Evolutionary conservation across 345 rosid species (phyloP).

Genomic region (Eucalyptus leucophloia): DNA sequence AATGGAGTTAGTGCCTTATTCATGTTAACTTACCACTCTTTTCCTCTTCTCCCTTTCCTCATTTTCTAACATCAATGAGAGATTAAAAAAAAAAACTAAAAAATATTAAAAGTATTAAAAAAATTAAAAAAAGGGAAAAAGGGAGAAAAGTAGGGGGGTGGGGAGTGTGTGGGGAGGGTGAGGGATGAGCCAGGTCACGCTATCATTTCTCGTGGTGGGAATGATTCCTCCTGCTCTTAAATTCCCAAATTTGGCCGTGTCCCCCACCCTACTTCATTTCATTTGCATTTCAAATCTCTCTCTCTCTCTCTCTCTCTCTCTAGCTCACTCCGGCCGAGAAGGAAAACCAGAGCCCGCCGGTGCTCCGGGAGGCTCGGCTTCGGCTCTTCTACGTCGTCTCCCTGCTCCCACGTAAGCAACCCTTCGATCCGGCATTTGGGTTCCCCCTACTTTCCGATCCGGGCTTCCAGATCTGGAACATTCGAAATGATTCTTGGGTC

Average conservation of each 20-base stretch:
- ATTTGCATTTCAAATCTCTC: background rate
- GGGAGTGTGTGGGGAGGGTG: background rate
- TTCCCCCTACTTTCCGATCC: background rate
- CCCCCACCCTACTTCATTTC: background rate
- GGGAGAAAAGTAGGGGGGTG: background rate
- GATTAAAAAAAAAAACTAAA: background rate
- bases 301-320: background rate
- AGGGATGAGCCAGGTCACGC: background rate
- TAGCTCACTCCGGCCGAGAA: background rate
- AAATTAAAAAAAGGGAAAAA: background rate
- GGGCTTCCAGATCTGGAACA: background rate
- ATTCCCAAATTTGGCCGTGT: background rate
- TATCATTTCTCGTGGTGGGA: conserved; percentile 25
- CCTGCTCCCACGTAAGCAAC: background rate
- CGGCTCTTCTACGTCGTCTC: background rate
- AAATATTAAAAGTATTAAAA: background rate
- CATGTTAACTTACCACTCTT: background rate
- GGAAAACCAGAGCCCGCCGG: background rate
- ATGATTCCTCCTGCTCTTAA: conserved; percentile 18
- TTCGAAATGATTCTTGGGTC: background rate
- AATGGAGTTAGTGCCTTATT: background rate
- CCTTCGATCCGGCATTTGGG: background rate
- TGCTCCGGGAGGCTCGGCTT: background rate
- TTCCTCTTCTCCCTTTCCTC: background rate
- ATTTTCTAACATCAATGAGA: background rate